These are phyloP conservation scores for Mycena kentingensis DNA, from an alignment of 768 basidiomycete species.

Conservation along the genomic window DNA sequence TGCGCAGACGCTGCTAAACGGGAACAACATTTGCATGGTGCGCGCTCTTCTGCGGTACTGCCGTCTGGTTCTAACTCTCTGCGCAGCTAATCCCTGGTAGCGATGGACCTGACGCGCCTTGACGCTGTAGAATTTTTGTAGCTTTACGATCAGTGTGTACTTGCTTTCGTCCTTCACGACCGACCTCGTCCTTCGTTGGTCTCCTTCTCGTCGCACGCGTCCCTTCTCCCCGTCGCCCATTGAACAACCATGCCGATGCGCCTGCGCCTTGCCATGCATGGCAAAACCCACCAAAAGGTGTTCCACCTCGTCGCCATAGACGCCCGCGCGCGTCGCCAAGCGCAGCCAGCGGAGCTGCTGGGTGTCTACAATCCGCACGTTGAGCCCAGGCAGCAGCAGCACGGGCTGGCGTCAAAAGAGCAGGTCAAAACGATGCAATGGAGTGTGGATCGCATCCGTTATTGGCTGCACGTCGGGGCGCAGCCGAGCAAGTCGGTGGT, in stretches of 20 bases:
- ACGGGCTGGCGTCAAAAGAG: too few species aligned
- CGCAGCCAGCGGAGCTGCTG: constrained; percentile 83
- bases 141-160: background rate
- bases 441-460: constrained; percentile 88
- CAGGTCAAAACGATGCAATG: constrained; percentile 85
- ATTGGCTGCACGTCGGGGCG: constrained; percentile 88
- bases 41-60: constrained; percentile 25
- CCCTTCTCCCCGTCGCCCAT: background rate
- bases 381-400: constrained; percentile 46
- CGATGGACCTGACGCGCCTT: constrained; percentile 56
- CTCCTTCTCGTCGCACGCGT: background rate
- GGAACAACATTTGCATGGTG: constrained; percentile 97
- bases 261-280: constrained; percentile 83
- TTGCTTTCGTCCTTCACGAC: background rate
- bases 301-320: constrained; percentile 88
- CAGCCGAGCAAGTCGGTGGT: constrained; percentile 77
- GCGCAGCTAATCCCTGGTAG: constrained; percentile 68
- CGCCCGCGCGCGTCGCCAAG: constrained; percentile 70
- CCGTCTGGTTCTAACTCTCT: constrained; percentile 5
- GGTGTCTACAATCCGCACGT: constrained; percentile 81
- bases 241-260: constrained; percentile 74
- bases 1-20: constrained; percentile 87
- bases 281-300: constrained; percentile 68
- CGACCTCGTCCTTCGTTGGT: background rate
- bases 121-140: too few species aligned